Evolutionary conservation across 1,284 basidiomycete genomes (phyloP).

Genomic region (Wolfiporia cocos): DNA sequence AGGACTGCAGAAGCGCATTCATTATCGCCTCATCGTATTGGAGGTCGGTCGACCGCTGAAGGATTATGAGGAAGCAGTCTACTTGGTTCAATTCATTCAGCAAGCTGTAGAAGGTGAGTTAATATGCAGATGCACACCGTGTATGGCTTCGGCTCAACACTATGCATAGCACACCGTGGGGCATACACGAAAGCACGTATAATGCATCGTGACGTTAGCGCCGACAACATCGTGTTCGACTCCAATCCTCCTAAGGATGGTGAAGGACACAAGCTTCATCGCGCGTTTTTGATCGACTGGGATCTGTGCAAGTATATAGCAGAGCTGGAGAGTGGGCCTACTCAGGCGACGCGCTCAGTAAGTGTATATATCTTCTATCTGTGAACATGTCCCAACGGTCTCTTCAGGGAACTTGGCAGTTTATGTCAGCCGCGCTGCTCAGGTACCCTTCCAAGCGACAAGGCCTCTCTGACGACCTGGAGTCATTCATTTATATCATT

Average conservation of each 20-base stretch:
- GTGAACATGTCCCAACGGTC: too few relatives aligned
- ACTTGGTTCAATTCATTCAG: neutral
- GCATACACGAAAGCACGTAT: neutral
- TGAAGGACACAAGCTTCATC: neutral
- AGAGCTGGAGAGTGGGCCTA: neutral
- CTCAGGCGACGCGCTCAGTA: neutral
- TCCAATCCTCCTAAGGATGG: neutral
- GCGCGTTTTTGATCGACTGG: constrained; percentile 4
- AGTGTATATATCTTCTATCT: neutral
- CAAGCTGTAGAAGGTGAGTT: neutral
- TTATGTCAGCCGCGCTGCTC: neutral
- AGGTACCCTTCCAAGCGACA: neutral
- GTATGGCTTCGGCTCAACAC: neutral
- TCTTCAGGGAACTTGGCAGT: neutral
- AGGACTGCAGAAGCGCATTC: constrained; percentile 1
- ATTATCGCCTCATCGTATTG: neutral
- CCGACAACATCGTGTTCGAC: neutral
- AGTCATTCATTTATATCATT: neutral
- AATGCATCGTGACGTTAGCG: neutral
- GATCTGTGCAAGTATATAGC: constrained; percentile 4
- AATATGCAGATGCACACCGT: neutral
- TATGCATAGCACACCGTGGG: neutral
- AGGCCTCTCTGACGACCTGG: neutral
- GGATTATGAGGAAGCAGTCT: neutral
- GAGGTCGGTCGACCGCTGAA: neutral